These are phyloP conservation scores for Globisporangium viniferum DNA, from an alignment of 352 stramenopile species.

Conservation along the genomic window DNA sequence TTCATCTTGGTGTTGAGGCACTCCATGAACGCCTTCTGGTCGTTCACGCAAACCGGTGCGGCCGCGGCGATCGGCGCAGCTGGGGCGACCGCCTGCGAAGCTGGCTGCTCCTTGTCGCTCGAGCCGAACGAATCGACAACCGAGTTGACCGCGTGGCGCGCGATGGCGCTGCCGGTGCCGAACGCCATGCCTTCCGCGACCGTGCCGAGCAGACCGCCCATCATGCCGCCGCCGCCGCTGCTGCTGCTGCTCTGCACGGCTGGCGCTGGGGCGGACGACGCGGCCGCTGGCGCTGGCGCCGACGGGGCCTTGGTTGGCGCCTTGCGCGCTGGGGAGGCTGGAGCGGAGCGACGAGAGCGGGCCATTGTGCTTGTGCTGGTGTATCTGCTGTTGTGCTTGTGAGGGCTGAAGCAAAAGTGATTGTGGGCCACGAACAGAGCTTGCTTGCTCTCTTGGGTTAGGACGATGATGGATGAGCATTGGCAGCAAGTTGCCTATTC, in stretches of 20 bases:
- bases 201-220: slow-evolving; percentile 91
- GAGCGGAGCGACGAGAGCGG: slow-evolving; percentile 57
- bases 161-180: slow-evolving; percentile 94
- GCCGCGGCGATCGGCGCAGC: slow-evolving; percentile 16
- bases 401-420: slow-evolving; percentile 8
- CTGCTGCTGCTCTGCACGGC: slow-evolving; percentile 26
- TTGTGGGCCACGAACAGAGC: slow-evolving; percentile 9
- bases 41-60: slow-evolving; percentile 39
- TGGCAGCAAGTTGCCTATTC: neutral
- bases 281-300: slow-evolving; percentile 29
- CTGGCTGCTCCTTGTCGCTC: slow-evolving; percentile 37
- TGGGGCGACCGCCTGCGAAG: slow-evolving; percentile 15
- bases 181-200: slow-evolving; percentile 97
- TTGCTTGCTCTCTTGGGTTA: neutral
- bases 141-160: slow-evolving; percentile 82
- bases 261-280: slow-evolving; percentile 26
- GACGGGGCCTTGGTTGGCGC: slow-evolving; percentile 13
- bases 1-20: slow-evolving; percentile 75
- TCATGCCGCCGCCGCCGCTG: slow-evolving; percentile 65
- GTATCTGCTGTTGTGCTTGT: slow-evolving; percentile 2
- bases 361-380: slow-evolving; percentile 37
- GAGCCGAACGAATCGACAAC: slow-evolving; percentile 64
- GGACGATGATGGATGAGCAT: neutral
- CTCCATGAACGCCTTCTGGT: slow-evolving; percentile 79
- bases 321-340: slow-evolving; percentile 45